These are phyloP conservation scores for Zizania latifolia DNA, from an alignment of 176 grass and related monocot genomes.

Conservation along the genomic window DNA sequence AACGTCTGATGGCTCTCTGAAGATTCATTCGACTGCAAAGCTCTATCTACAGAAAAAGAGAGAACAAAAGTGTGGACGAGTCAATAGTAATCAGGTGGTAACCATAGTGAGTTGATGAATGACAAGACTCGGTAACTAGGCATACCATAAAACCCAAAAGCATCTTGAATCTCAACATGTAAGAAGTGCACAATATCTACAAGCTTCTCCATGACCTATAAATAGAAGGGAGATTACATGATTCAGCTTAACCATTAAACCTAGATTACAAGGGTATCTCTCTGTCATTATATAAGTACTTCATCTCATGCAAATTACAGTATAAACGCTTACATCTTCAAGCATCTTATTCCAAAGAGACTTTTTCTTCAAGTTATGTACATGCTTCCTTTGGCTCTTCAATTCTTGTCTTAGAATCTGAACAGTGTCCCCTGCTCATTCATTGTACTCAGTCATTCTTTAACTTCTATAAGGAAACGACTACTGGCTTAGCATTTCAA, in stretches of 20 bases:
- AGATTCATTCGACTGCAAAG: conserved; percentile 25
- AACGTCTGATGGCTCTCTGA: conserved; percentile 42
- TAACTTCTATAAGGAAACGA: not conserved
- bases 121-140: not conserved
- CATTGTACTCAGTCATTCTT: not conserved
- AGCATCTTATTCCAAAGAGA: conserved; percentile 64
- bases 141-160: conserved; percentile 77
- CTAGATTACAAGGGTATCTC: not conserved
- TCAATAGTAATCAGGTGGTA: not conserved
- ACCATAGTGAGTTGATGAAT: not conserved
- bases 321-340: conserved; percentile 47
- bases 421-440: conserved; percentile 51
- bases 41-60: conserved; percentile 14
- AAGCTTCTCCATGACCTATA: conserved; percentile 84
- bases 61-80: not conserved
- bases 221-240: conserved; percentile 1
- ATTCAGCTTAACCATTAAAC: conserved; percentile 3
- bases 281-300: not conserved
- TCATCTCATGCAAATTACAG: not conserved
- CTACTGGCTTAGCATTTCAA: not conserved
- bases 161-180: conserved; percentile 73
- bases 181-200: conserved; percentile 89
- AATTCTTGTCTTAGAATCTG: conserved; percentile 71
- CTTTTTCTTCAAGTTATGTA: conserved; percentile 68
- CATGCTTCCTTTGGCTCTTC: conserved; percentile 67